These are phyloP conservation scores for Leccinum arenicola DNA, from an alignment of 768 basidiomycete genomes.

Conservation along the genomic window DNA sequence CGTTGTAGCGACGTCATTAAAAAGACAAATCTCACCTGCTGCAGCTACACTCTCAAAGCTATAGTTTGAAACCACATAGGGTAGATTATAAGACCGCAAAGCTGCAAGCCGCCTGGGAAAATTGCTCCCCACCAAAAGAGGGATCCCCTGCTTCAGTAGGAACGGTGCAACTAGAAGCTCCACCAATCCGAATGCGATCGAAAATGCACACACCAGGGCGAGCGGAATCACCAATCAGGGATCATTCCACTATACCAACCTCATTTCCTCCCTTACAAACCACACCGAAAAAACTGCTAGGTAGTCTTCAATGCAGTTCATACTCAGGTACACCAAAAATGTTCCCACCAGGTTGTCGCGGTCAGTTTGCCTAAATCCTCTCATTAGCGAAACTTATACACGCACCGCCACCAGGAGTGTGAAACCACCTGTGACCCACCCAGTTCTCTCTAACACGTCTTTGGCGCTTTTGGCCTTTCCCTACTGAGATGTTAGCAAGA, in stretches of 20 bases:
- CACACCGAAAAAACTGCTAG: slow-evolving; percentile 37
- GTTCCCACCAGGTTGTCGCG: slow-evolving; percentile 45
- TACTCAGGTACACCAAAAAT: slow-evolving; percentile 67
- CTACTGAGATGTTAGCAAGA: slow-evolving; percentile 33
- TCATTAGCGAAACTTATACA: slow-evolving; percentile 11
- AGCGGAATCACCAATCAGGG: slow-evolving; percentile 52
- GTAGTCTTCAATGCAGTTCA: slow-evolving; percentile 64
- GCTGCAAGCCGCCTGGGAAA: slow-evolving; percentile 70
- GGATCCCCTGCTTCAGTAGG: slow-evolving; percentile 62
- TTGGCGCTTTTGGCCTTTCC: slow-evolving; percentile 63
- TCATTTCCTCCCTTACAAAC: slow-evolving; percentile 4
- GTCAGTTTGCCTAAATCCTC: background rate
- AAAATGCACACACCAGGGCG: slow-evolving; percentile 40
- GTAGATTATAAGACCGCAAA: slow-evolving; percentile 73
- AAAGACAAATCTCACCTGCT: slow-evolving; percentile 45
- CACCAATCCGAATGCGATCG: slow-evolving; percentile 53
- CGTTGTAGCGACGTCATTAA: background rate
- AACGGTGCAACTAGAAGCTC: slow-evolving; percentile 63
- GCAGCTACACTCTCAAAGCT: slow-evolving; percentile 58
- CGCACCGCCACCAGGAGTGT: slow-evolving; percentile 60
- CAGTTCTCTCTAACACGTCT: slow-evolving; percentile 71
- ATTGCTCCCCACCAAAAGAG: slow-evolving; percentile 75
- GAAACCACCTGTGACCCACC: slow-evolving; percentile 63
- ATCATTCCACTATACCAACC: slow-evolving; percentile 49
- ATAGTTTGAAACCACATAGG: slow-evolving; percentile 88